Percentiles rank a stretch among this genome's conserved stretches.
Conservation (phyloP, 1,284 basidiomycete genomes). For the Ceratobasidium sp. region DNA sequence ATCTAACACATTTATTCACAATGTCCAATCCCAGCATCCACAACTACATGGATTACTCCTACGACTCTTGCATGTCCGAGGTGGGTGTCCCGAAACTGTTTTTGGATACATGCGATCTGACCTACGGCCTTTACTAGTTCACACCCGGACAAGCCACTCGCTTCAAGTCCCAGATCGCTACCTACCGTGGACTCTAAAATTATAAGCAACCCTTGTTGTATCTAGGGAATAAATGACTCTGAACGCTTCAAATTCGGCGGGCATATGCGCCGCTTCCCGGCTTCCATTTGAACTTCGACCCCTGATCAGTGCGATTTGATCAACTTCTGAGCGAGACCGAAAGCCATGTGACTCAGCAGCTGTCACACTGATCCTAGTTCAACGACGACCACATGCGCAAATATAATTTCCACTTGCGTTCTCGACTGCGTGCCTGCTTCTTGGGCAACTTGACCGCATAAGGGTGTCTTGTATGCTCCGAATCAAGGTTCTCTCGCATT, state of each 20-base stretch:
- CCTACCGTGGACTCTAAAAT: constrained; percentile 59
- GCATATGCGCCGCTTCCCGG: not conserved
- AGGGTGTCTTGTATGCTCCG: not conserved
- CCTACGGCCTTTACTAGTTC: constrained; percentile 59
- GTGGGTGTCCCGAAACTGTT: not conserved
- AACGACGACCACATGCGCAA: not conserved
- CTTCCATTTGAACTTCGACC: not conserved
- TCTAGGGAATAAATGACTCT: not conserved
- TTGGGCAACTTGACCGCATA: not conserved
- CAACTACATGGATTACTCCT: constrained; percentile 46
- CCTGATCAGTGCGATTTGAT: constrained; percentile 1
- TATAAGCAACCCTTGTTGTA: not conserved
- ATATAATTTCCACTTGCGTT: constrained; percentile 5
- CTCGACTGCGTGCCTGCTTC: not conserved
- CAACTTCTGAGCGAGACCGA: constrained; percentile 8
- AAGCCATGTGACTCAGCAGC: constrained; percentile 10
- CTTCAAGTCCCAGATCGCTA: constrained; percentile 58
- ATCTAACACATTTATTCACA: not conserved
- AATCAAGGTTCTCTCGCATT: not conserved
- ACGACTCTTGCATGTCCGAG: constrained; percentile 50
- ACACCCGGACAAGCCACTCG: constrained; percentile 62
- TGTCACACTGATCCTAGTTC: constrained; percentile 22
- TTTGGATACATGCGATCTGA: not conserved
- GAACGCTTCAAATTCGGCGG: not conserved
- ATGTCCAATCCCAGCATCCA: constrained; percentile 28